Evolutionary conservation across 345 rosid species (phyloP), one percentile per base, ranked within the genome.

Genomic region (Cardiospermum halicacabum): DNA sequence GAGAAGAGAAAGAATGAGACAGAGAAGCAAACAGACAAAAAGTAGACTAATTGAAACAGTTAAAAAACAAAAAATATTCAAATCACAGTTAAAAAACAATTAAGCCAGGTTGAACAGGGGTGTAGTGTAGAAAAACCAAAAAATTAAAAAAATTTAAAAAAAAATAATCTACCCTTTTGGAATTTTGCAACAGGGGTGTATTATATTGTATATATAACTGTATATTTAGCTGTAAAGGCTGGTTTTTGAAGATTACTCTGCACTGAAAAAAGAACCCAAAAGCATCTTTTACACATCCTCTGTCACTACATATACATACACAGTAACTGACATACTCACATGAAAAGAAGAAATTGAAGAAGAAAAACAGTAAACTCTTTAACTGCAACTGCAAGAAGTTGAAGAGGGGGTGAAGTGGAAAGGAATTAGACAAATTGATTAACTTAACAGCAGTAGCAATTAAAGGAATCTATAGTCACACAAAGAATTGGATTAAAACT

Each of bases 191-290:
- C 78, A 59, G 75, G 62, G 64, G 2, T 34, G 37, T 34, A 34
- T 34, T 34, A 11, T 34, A 34, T 34, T n/a, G n/a, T n/a, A 42
- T 12, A 42, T 2, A 42, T 12, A 43, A 43, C 2, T 43, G 48
- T 43, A 43, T 43, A 10, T 60, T 64, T 60, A 71, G 79, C 80
- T 69, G 83, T 68, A 75, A 72, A 81, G 74, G 69, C 69, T 57
- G 74, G 74, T 18, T 45, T 74, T 64, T 71, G 79, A 77, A 56
- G 68, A 67, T 70, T 74, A 65, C 62, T 37, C 70, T 13, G 60
- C 79, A 58, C 58, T 61, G 74, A 45, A 58, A 65, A 63, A 71
- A 30, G 30, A 64, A 58, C 56, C n/a, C 48, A 45, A 60, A 53
- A 34, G 74, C 61, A 64, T 63, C 56, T 67, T 16, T 56, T 55